phyloP scores from a whole-genome alignment of 768 basidiomycete genomes.

The Suillus decipiens region DNA sequence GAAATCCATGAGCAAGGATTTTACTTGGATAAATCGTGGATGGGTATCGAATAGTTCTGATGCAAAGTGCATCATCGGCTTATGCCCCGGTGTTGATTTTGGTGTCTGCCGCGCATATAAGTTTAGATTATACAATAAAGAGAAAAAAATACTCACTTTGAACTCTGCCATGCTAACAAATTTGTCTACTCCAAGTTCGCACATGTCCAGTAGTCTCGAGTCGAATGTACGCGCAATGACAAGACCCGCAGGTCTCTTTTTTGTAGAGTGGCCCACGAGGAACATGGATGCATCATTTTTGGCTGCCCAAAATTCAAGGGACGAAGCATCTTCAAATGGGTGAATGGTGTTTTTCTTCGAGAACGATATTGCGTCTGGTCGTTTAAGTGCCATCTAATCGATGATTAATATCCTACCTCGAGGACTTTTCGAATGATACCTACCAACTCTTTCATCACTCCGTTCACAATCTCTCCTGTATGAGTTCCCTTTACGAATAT shows the following conservation, averaged over 20 bases:
- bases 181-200: conserved; percentile 86
- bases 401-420: neutral
- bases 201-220: conserved; percentile 86
- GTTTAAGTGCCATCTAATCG: conserved; percentile 87
- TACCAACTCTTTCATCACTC: conserved; percentile 89
- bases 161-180: conserved; percentile 80
- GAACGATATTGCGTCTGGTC: conserved; percentile 88
- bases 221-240: conserved; percentile 88
- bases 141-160: conserved; percentile 56
- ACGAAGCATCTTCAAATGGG: conserved; percentile 82
- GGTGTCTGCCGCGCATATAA: conserved; percentile 53
- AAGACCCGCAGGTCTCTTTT: conserved; percentile 90
- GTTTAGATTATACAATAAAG: neutral
- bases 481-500: conserved; percentile 91
- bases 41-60: conserved; percentile 95
- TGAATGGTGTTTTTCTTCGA: conserved; percentile 90
- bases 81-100: conserved; percentile 87
- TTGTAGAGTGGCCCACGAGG: conserved; percentile 86
- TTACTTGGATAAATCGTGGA: conserved; percentile 88
- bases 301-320: conserved; percentile 87
- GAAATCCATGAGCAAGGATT: conserved; percentile 86
- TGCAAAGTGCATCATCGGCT: conserved; percentile 94
- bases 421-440: conserved; percentile 23
- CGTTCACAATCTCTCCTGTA: conserved; percentile 76
- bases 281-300: conserved; percentile 97